Conservation (phyloP, 1,139 yeast genomes). For the Yamadazyma friedrichii region DNA sequence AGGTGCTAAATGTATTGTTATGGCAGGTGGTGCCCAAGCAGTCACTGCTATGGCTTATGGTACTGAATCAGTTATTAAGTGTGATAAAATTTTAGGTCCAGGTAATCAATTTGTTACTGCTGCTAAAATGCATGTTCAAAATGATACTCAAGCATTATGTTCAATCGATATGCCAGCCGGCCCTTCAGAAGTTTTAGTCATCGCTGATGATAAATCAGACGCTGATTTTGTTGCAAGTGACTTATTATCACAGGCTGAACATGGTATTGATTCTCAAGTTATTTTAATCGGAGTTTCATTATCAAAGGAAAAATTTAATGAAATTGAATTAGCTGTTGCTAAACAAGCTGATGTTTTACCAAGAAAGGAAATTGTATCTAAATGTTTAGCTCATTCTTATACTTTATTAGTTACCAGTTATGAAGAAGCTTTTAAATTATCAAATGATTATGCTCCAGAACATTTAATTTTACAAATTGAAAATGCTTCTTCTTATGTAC, state of each 20-base stretch:
- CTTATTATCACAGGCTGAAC: constrained; percentile 96
- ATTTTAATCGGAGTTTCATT: constrained; percentile 82
- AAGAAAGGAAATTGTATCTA: constrained; percentile 88
- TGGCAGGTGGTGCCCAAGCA: constrained; percentile 99
- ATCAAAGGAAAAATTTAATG: constrained; percentile 55
- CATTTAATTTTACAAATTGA: constrained; percentile 90
- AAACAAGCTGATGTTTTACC: constrained; percentile 85
- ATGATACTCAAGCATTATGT: constrained; percentile 91
- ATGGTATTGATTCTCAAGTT: constrained; percentile 97
- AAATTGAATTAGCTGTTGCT: constrained; percentile 78
- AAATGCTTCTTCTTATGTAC: constrained; percentile 70
- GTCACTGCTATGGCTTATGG: constrained; percentile 99
- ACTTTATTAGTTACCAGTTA: constrained; percentile 65
- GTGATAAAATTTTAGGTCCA: constrained; percentile 96
- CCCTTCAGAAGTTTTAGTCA: constrained; percentile 93
- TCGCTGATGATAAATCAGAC: constrained; percentile 85
- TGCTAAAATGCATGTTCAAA: constrained; percentile 96
- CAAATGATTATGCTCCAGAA: constrained; percentile 94
- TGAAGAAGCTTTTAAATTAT: constrained; percentile 77
- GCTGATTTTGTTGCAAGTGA: constrained; percentile 96
- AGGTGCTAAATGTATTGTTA: constrained; percentile 83
- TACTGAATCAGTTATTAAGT: constrained; percentile 86
- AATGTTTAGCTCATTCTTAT: constrained; percentile 89
- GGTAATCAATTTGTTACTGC: constrained; percentile 99
- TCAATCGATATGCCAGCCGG: constrained; percentile 99